Percentiles rank a stretch among this genome's conserved stretches.
Conservation (phyloP, 148 eudicot genomes). For the Camellia lanceoleosa region DNA sequence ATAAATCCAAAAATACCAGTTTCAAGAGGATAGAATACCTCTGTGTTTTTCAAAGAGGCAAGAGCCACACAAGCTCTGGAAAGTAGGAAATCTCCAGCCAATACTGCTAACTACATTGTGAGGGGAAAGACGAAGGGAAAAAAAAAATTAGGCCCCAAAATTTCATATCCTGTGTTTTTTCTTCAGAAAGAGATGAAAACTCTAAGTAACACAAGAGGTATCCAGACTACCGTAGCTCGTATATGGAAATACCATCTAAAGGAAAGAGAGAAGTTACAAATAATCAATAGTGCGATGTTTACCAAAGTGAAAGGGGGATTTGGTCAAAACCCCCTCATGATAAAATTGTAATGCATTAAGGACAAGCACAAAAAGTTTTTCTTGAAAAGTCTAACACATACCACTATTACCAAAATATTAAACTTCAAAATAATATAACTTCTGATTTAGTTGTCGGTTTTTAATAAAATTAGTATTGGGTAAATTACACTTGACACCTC, state of each 20-base stretch:
- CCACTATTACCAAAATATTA: too few species aligned
- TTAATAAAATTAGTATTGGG: too few species aligned
- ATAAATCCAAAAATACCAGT: neutral
- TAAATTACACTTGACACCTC: too few species aligned
- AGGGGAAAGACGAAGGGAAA: neutral
- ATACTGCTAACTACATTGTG: slow-evolving; percentile 65
- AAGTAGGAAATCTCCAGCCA: slow-evolving; percentile 89
- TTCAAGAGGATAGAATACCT: slow-evolving; percentile 36
- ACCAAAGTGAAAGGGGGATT: neutral
- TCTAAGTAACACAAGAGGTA: neutral
- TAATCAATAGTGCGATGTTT: neutral
- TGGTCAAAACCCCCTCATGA: too few species aligned
- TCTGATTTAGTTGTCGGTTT: too few species aligned
- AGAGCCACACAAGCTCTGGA: slow-evolving; percentile 93
- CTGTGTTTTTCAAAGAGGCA: slow-evolving; percentile 88
- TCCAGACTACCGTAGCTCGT: neutral
- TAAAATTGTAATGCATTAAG: too few species aligned
- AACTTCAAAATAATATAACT: too few species aligned
- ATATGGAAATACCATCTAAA: neutral
- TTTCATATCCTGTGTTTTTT: neutral
- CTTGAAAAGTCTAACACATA: too few species aligned
- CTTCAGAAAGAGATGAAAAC: neutral
- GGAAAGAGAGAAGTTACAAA: neutral
- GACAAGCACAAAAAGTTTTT: too few species aligned
- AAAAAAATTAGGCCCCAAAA: neutral